These are phyloP conservation scores for Scheffersomyces amazonensis DNA, from an alignment of 805 yeast species.

Conservation along the genomic window DNA sequence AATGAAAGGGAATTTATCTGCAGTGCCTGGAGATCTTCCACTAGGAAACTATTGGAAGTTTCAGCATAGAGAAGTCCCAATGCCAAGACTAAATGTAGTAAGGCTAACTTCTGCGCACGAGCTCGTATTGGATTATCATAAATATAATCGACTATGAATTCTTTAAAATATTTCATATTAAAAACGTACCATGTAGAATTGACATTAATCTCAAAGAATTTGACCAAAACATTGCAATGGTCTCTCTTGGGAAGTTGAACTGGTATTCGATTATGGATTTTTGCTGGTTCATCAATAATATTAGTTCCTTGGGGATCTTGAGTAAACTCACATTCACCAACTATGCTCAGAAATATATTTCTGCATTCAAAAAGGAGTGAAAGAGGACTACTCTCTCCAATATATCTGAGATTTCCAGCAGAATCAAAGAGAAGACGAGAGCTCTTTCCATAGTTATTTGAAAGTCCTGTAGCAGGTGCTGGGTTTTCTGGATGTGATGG, in stretches of 20 bases:
- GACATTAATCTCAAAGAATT: conserved; percentile 32
- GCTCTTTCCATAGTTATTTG: conserved; percentile 13
- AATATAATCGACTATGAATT: conserved; percentile 20
- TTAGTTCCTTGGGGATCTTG: conserved; percentile 33
- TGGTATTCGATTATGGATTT: conserved; percentile 12
- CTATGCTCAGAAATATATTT: conserved; percentile 25
- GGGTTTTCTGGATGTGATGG: conserved; percentile 3
- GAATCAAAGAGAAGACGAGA: conserved; percentile 30
- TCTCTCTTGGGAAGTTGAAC: conserved; percentile 9
- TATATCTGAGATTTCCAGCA: conserved; percentile 32
- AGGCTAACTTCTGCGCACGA: conserved; percentile 20
- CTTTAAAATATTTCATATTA: conserved; percentile 27
- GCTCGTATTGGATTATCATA: conserved; percentile 26
- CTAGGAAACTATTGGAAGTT: conserved; percentile 20
- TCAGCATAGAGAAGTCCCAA: conserved; percentile 38
- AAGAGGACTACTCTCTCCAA: conserved; percentile 41
- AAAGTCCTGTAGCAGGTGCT: conserved; percentile 6
- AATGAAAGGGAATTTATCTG: conserved; percentile 24
- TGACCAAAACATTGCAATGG: conserved; percentile 7
- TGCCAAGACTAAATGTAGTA: conserved; percentile 36
- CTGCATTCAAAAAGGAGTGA: conserved; percentile 39
- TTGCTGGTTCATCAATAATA: conserved; percentile 33
- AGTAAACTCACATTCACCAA: conserved; percentile 34
- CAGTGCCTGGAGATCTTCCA: conserved; percentile 11
- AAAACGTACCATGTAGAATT: conserved; percentile 38